These are phyloP conservation scores for Leishmania braziliensis DNA, from an alignment of 208 protist genomes.

Conservation along the genomic window DNA sequence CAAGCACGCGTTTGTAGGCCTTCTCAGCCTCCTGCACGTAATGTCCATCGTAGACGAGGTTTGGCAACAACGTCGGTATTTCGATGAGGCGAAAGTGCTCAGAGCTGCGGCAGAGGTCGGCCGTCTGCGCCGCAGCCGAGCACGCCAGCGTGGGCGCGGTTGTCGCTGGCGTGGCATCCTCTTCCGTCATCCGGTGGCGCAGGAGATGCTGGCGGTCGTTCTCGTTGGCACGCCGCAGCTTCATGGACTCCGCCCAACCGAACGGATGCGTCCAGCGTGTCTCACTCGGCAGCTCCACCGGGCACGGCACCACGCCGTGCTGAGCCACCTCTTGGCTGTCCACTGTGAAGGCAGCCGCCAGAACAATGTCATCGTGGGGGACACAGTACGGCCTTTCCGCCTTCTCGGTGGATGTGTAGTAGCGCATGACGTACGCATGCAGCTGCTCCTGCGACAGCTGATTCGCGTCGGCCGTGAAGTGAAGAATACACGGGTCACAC, in stretches of 20 bases:
- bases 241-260: constrained; percentile 53
- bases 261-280: constrained; percentile 65
- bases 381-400: constrained; percentile 6
- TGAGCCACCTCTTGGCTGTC: constrained; percentile 25
- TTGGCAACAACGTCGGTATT: constrained; percentile 61
- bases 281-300: constrained; percentile 56
- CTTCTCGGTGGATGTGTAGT: not conserved
- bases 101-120: constrained; percentile 21
- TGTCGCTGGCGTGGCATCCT: not conserved
- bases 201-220: constrained; percentile 37
- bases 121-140: constrained; percentile 5
- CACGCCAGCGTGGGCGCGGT: not conserved
- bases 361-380: constrained; percentile 35
- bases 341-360: constrained; percentile 58
- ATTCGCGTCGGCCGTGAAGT: constrained; percentile 70
- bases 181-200: constrained; percentile 7
- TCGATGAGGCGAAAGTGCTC: constrained; percentile 35
- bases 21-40: constrained; percentile 44
- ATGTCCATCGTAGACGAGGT: constrained; percentile 60
- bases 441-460: constrained; percentile 44
- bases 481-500: constrained; percentile 41
- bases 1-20: constrained; percentile 51
- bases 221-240: constrained; percentile 44
- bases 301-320: constrained; percentile 5
- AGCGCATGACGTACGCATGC: constrained; percentile 48